Conservation (phyloP, 495 filamentous ascomycete genomes). For the Jackrogersella minutella region DNA sequence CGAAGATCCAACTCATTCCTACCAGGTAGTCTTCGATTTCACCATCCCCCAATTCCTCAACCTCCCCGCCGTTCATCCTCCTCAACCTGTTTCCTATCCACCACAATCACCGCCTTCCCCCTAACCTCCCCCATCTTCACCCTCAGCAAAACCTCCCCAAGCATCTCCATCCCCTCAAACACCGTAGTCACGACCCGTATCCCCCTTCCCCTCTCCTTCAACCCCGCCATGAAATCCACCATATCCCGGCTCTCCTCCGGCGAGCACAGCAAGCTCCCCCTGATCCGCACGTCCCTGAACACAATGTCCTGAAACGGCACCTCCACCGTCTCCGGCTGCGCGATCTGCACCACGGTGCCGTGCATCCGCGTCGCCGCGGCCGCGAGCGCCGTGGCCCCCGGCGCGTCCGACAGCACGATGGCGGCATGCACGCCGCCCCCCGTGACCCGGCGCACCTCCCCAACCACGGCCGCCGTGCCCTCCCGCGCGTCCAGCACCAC, state of each 20-base stretch:
- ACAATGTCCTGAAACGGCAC: slow-evolving; percentile 63
- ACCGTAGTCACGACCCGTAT: slow-evolving; percentile 59
- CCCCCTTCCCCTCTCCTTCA: slow-evolving; percentile 30
- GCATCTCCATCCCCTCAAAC: slow-evolving; percentile 62
- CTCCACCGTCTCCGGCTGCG: slow-evolving; percentile 56
- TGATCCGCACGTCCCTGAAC: slow-evolving; percentile 62
- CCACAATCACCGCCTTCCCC: slow-evolving; percentile 63
- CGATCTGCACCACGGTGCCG: slow-evolving; percentile 63
- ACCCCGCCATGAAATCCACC: slow-evolving; percentile 59
- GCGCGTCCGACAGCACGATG: slow-evolving; percentile 55
- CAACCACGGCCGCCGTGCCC: slow-evolving; percentile 54
- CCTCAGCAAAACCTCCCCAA: slow-evolving; percentile 57
- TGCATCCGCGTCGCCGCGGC: slow-evolving; percentile 64
- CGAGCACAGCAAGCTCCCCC: slow-evolving; percentile 58
- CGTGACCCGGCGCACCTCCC: slow-evolving; percentile 56
- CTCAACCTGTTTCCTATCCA: slow-evolving; percentile 49
- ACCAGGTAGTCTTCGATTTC: too few relatives aligned
- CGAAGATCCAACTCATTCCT: too few relatives aligned
- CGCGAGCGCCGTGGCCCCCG: slow-evolving; percentile 53
- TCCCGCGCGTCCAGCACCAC: slow-evolving; percentile 60
- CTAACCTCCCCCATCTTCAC: slow-evolving; percentile 60
- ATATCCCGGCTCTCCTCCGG: slow-evolving; percentile 58
- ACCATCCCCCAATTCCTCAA: too few relatives aligned
- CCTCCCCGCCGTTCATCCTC: slow-evolving; percentile 31
- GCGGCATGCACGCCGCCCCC: slow-evolving; percentile 58